These are phyloP conservation scores for Orychophragmus violaceus DNA, from an alignment of 345 rosid species.

Conservation along the genomic window DNA sequence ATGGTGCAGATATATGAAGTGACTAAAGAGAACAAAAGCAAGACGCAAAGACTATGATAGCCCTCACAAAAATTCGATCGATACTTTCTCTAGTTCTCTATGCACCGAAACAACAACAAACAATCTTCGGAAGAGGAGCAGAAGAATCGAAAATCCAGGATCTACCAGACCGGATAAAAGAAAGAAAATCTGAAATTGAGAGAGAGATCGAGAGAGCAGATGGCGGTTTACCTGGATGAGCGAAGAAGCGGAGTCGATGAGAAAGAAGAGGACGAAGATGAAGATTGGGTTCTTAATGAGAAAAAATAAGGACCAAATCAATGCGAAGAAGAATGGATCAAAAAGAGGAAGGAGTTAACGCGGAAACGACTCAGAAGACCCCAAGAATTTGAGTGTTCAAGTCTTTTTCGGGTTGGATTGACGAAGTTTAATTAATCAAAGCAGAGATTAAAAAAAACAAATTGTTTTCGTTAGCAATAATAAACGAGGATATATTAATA, in stretches of 20 bases:
- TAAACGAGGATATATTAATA: too few species aligned
- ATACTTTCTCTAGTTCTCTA: neutral
- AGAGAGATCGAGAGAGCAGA: slow-evolving; percentile 9
- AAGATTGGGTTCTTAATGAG: neutral
- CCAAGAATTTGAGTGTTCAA: neutral
- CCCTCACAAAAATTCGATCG: neutral
- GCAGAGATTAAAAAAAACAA: neutral
- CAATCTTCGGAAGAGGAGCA: neutral
- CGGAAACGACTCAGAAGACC: slow-evolving; percentile 25
- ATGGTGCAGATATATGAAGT: neutral
- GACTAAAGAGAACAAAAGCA: too few species aligned
- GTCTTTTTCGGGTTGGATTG: slow-evolving; percentile 6
- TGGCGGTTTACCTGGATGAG: neutral
- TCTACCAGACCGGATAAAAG: neutral
- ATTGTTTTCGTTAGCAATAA: too few species aligned
- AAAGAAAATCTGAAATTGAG: slow-evolving; percentile 1
- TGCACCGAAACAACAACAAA: neutral
- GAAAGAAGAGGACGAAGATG: neutral
- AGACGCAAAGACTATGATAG: neutral
- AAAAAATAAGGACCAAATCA: slow-evolving; percentile 8
- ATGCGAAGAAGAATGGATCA: slow-evolving; percentile 17
- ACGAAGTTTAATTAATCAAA: neutral
- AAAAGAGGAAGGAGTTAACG: slow-evolving; percentile 4
- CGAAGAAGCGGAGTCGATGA: neutral
- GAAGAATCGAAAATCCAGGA: neutral